Base-by-base conservation (phyloP, 768 basidiomycete genomes). In the Neoboletus brunneissimus region DNA sequence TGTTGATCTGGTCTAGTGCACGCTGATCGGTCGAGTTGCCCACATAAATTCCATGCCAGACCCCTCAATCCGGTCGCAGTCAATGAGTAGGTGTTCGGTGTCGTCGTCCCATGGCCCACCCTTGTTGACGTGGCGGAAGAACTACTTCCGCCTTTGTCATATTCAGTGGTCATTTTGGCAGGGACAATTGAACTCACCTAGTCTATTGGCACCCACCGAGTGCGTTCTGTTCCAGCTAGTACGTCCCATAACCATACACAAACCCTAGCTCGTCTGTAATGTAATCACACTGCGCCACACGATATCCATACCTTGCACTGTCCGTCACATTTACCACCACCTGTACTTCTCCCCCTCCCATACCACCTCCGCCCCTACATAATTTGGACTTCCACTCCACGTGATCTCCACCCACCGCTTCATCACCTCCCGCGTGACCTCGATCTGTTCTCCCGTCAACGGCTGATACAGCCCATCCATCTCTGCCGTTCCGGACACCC, bases 341-440 rank as follows among this genome's bases (percentile, higher is more conserved):
- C 38, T 48, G 34, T 57, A 66, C n/a, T n/a, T n/a, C n/a, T n/a
- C n/a, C 2, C 43, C 52, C 34, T 55, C 37, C 64, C 64, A 65
- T 20, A 53, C 31, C 20, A 62, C 51, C 23, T 43, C 12, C 11
- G 40, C 29, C 29, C 56, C 63, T 15, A 18, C 38, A 29, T 66
- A 63, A 53, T 64, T 57, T 7, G 53, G 60, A 18, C 51, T 62
- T 35, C 63, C 58, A 7, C 44, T 54, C 67, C 67, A 56, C 11
- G 53, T 58, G 40, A 66, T 48, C 41, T 54, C 54, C n/a, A n/a
- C n/a, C n/a, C 57, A 59, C 18, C 45, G 55, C 29, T 57, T 57
- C 29, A 55, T 55, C 27, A 54, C 48, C 4, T 59, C 55, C 13
- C 43, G 41, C 31, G 48, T 63, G 20, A 51, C 32, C 20, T 10